Conservation (phyloP, 345 rosid species). For the Crucihimalaya himalaica region DNA sequence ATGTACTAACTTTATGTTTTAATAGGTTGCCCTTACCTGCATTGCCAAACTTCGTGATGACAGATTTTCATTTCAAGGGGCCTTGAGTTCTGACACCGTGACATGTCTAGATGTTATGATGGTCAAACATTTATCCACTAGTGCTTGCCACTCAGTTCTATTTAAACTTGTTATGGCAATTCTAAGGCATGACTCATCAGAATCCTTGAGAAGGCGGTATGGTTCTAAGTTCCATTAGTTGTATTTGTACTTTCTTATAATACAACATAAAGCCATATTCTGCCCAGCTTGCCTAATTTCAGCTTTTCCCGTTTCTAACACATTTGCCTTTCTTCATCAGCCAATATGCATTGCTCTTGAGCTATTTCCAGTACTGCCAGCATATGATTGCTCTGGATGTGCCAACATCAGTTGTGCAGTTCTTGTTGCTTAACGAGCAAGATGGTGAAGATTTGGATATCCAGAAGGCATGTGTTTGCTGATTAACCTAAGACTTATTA, state of each 20-base stretch:
- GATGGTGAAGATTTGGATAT: slow-evolving; percentile 90
- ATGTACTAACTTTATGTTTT: slow-evolving; percentile 30
- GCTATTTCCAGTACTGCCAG: slow-evolving; percentile 94
- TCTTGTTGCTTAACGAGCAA: slow-evolving; percentile 72
- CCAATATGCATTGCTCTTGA: slow-evolving; percentile 88
- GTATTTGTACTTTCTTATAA: neutral
- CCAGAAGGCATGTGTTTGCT: slow-evolving; percentile 54
- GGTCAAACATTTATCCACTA: slow-evolving; percentile 83
- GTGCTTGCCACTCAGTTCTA: slow-evolving; percentile 85
- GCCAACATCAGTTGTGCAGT: slow-evolving; percentile 76
- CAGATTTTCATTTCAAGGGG: slow-evolving; percentile 65
- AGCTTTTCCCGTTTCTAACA: slow-evolving; percentile 11
- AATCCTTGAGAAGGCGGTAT: slow-evolving; percentile 95
- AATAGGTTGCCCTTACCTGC: slow-evolving; percentile 94
- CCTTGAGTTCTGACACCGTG: slow-evolving; percentile 67
- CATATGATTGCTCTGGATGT: slow-evolving; percentile 85
- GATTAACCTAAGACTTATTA: slow-evolving; percentile 7
- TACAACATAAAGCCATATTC: slow-evolving; percentile 26
- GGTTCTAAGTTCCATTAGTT: slow-evolving; percentile 26
- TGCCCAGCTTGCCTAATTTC: neutral
- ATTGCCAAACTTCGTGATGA: slow-evolving; percentile 96
- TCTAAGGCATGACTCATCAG: slow-evolving; percentile 88
- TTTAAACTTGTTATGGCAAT: slow-evolving; percentile 86
- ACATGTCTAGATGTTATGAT: slow-evolving; percentile 81
- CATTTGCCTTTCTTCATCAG: slow-evolving; percentile 45